phyloP scores from a whole-genome alignment of 2,329 filamentous ascomycete genomes.

The Aureobasidium sp. region DNA sequence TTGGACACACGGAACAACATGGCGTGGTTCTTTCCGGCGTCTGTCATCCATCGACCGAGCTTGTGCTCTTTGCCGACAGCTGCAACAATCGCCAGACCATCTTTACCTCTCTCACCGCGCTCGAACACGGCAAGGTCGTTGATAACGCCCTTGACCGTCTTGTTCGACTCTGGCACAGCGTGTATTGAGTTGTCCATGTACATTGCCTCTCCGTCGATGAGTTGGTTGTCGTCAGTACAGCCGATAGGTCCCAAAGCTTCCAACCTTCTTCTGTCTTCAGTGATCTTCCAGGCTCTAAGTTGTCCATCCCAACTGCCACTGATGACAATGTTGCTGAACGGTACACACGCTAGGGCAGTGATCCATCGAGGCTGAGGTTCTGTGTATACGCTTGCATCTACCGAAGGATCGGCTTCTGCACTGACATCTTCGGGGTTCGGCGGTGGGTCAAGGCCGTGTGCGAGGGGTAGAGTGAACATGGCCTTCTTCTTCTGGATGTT shows the following conservation, averaged over 20 bases:
- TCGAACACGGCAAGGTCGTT: slow-evolving; percentile 94
- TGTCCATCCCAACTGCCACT: slow-evolving; percentile 96
- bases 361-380: slow-evolving; percentile 78
- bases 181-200: slow-evolving; percentile 14
- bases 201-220: slow-evolving; percentile 25
- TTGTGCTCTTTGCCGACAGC: slow-evolving; percentile 89
- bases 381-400: slow-evolving; percentile 55
- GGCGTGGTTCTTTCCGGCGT: slow-evolving; percentile 80
- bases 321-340: slow-evolving; percentile 90
- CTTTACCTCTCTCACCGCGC: slow-evolving; percentile 76
- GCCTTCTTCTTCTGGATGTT: slow-evolving; percentile 95
- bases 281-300: slow-evolving; percentile 86
- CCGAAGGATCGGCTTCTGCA: slow-evolving; percentile 68
- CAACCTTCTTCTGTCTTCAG: slow-evolving; percentile 83
- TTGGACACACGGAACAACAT: slow-evolving; percentile 84
- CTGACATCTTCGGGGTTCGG: slow-evolving; percentile 74
- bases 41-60: slow-evolving; percentile 82
- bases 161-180: slow-evolving; percentile 24
- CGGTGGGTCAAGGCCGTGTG: slow-evolving; percentile 85
- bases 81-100: slow-evolving; percentile 84
- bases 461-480: slow-evolving; percentile 79
- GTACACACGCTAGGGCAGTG: slow-evolving; percentile 86
- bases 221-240: slow-evolving; percentile 29
- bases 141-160: slow-evolving; percentile 74
- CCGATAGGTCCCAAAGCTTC: slow-evolving; percentile 76